Base-by-base conservation (phyloP, 805 yeast species). In the Starmerella khaoyaiensis region DNA sequence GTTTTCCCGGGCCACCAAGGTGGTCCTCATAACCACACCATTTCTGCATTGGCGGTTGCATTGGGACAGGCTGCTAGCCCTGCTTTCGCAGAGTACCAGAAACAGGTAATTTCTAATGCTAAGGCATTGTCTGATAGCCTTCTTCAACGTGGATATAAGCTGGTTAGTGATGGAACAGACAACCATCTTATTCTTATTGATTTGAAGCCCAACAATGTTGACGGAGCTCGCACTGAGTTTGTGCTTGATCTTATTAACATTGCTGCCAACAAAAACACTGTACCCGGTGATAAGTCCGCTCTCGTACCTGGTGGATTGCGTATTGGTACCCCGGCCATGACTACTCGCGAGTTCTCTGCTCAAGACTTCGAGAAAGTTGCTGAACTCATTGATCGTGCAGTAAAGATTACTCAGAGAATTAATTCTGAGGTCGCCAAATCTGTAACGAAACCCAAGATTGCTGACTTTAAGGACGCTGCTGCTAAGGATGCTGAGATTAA, bases 1-100 rank as follows among this genome's bases (percentile, higher is more conserved):
- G 97, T 87, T 39, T 87, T 87, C 81, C 98, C 98, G 51, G 97
- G 93, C 48, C 97, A 87, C 62, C 98, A 87, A 69, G 98, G 98
- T 68, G 98, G 98, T 57, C 98, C 98, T 50, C 97, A 87, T 64
- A 87, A 87, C 68, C 96, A 87, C 64, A 87, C 97, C 52, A 87
- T 87, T 56, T 75, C 94, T 47, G 97, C 97, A 16, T 69, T 87
- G 52, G 93, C 97, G 22, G 87, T 84, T 40, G 97, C 97, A 26
- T 71, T 87, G 55, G 82, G 82, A 58, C 97, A 87, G 68, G 86
- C 94, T 40, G 67, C 72, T 36, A 69, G 87, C 32, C 93, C 94
- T 26, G 95, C 82, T 60, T 87, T 76, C 67, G 78, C 72, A 59
- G 69, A 73, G 53, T 87, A 87, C 67, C 97, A 87, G 65, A 63